Percentiles rank a stretch among this genome's conserved stretches.
These are phyloP conservation scores for Oenanthe sinensis DNA, from an alignment of 129 eudicot genomes.

Conservation along the genomic window DNA sequence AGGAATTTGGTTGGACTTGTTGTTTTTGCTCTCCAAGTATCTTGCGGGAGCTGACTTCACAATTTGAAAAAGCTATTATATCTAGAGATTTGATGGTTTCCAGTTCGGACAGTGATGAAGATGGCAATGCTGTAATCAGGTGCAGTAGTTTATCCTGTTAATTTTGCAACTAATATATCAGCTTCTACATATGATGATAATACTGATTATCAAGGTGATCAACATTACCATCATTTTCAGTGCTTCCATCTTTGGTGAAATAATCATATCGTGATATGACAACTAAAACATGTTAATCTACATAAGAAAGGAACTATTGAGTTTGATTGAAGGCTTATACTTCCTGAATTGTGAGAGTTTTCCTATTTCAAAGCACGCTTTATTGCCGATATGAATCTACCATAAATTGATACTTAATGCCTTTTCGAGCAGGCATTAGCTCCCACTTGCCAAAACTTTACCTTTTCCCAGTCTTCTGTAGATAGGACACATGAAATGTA, in stretches of 20 bases:
- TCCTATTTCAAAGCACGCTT: neutral
- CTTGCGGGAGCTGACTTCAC: slow-evolving; percentile 40
- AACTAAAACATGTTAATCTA: neutral
- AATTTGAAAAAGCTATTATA: slow-evolving; percentile 40
- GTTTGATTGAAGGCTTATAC: neutral
- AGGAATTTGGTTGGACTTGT: slow-evolving; percentile 52
- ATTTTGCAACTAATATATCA: neutral
- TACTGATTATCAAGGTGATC: neutral
- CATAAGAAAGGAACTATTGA: neutral
- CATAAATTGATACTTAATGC: neutral
- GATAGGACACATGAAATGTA: neutral
- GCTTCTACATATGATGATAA: neutral
- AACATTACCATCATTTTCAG: neutral
- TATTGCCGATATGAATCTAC: neutral
- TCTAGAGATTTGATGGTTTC: slow-evolving; percentile 44
- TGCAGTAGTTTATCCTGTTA: slow-evolving; percentile 15
- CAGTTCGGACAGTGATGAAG: slow-evolving; percentile 66
- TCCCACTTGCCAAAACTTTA: no score
- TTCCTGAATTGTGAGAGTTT: neutral
- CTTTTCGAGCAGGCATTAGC: no score
- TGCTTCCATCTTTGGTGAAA: neutral
- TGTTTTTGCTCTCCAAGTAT: slow-evolving; percentile 61
- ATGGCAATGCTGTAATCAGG: slow-evolving; percentile 38
- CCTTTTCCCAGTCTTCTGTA: neutral
- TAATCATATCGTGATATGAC: neutral